These are phyloP conservation scores for Parachaetomium inaequale DNA, from an alignment of 495 filamentous ascomycete species.

Conservation along the genomic window DNA sequence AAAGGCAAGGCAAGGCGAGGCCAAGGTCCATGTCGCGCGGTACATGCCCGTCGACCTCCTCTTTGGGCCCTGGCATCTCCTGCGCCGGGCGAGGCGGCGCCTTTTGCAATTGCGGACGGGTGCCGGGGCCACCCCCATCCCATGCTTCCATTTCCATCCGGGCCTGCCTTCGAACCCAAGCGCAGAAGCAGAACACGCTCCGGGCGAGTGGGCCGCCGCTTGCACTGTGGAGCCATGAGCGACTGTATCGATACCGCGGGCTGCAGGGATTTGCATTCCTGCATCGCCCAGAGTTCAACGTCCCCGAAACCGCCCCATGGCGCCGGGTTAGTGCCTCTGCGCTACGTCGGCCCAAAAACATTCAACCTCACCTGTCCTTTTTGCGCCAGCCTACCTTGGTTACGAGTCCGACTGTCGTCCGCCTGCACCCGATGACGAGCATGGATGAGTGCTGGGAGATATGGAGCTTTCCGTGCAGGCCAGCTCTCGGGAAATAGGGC, in stretches of 20 bases:
- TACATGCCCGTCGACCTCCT: conserved; percentile 16
- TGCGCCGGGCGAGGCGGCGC: conserved; percentile 26
- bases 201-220: conserved; percentile 17
- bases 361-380: conserved; percentile 24
- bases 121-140: conserved; percentile 5
- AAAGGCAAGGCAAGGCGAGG: conserved; percentile 11
- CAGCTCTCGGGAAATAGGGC: neutral
- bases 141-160: conserved; percentile 8
- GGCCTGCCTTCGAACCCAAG: conserved; percentile 4
- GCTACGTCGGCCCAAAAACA: conserved; percentile 21
- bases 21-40: conserved; percentile 20
- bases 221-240: conserved; percentile 22
- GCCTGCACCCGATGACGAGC: too few relatives aligned
- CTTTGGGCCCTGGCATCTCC: conserved; percentile 6
- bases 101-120: conserved; percentile 10
- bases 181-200: conserved; percentile 13
- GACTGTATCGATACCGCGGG: conserved; percentile 22
- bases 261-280: conserved; percentile 33
- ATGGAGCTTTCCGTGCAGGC: neutral
- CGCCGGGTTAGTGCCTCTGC: conserved; percentile 26
- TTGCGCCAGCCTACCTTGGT: conserved; percentile 4
- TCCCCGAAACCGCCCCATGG: conserved; percentile 28
- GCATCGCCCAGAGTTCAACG: conserved; percentile 31
- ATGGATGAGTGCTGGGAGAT: neutral
- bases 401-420: neutral